Evolutionary conservation across 1,139 yeast species (phyloP).

Genomic region (Suhomyces kunorum): DNA sequence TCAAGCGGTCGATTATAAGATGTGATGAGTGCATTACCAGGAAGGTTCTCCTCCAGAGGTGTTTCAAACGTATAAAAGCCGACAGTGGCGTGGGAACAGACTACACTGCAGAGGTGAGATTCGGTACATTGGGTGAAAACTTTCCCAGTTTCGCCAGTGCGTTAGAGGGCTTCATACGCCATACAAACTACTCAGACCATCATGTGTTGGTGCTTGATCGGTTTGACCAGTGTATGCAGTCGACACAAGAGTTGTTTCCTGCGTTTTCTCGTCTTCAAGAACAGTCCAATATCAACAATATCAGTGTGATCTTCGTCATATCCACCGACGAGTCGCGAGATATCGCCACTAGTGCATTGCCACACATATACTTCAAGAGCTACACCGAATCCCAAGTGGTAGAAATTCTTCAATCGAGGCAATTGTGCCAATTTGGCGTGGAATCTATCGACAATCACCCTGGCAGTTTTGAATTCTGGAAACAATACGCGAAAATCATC

Average conservation of each 20-base stretch:
- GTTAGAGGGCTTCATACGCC: conserved; percentile 39
- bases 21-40: conserved; percentile 47
- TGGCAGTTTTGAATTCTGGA: conserved; percentile 42
- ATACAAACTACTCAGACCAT: conserved; percentile 33
- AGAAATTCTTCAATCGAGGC: conserved; percentile 34
- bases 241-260: conserved; percentile 44
- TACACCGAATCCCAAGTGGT: conserved; percentile 46
- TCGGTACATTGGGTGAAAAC: conserved; percentile 38
- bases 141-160: conserved; percentile 48
- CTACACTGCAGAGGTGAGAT: conserved; percentile 9
- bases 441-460: conserved; percentile 18
- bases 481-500: conserved; percentile 48
- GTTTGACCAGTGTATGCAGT: conserved; percentile 56
- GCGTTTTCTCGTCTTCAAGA: conserved; percentile 53
- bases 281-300: conserved; percentile 31
- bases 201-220: conserved; percentile 62
- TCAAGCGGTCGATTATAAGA: conserved; percentile 29
- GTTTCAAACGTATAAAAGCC: conserved; percentile 30
- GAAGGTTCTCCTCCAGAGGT: conserved; percentile 40
- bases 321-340: conserved; percentile 50
- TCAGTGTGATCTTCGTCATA: conserved; percentile 35
- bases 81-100: conserved; percentile 28
- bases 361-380: conserved; percentile 50
- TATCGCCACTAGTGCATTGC: conserved; percentile 48
- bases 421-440: conserved; percentile 28